Base-by-base conservation (phyloP, 1,284 basidiomycete species). In the Rugiboletus extremiorientalis region DNA sequence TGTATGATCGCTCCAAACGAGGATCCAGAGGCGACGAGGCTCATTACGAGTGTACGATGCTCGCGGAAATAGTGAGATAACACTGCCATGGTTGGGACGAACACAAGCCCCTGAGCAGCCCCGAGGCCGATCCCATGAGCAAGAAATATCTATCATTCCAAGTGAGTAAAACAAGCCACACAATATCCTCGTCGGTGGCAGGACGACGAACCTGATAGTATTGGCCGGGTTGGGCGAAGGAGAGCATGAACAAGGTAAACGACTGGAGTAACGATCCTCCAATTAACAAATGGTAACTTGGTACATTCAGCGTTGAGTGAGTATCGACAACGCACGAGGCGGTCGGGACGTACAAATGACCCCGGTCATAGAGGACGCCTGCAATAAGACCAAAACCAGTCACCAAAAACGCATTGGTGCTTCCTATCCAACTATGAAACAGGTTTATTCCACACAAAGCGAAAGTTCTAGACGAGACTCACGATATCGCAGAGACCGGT, bases 391-490 rank as follows among this genome's bases (percentile, higher is more conserved):
- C 76, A 11, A 63, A 64, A 18, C 70, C 61, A 36, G 80, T 74
- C 31, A 77, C 71, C 23, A 81, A 63, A 58, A 75, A 77, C 40
- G 75, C 73, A 55, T 77, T 80, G 25, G 75, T 63, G n/a, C 79
- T 78, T 16, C 81, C 82, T 23, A 84, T 79, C 82, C 81, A 84
- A 34, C 76, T 77, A 53, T 23, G 38, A 36, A 30, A 20, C 9
- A n/a, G n/a, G n/a, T n/a, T n/a, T n/a, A n/a, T n/a, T n/a, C n/a
- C n/a, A n/a, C n/a, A 12, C 27, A 18, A 44, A n/a, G 12, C 20
- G 41, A 41, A 31, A 41, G n/a, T n/a, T n/a, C n/a, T 27, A 41
- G 25, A 10, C 12, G 43, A 54, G 43, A 54, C 76, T 60, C 52
- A 77, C 76, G 76, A 68, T 28, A 78, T 77, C 16, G 71, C 63